Percentiles rank a stretch among this genome's conserved stretches.
phyloP scores from a whole-genome alignment of 2,329 filamentous ascomycete genomes.

The Fusarium sp. region DNA sequence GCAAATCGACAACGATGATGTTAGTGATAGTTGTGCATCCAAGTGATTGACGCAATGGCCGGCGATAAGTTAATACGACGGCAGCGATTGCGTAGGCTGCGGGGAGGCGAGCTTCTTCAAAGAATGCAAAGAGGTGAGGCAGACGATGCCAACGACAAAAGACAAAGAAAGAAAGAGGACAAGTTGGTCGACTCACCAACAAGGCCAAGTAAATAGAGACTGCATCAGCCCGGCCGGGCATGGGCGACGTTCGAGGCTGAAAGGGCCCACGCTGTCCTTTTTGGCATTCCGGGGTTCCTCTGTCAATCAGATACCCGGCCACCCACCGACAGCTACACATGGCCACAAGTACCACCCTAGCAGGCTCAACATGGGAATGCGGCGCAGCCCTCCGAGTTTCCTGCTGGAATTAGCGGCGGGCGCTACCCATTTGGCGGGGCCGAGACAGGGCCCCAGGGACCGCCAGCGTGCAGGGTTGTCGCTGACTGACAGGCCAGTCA shows the following conservation, averaged over 20 bases:
- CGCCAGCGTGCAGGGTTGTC: slow-evolving; percentile 3
- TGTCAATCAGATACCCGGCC: slow-evolving; percentile 34
- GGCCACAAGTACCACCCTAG: slow-evolving; percentile 34
- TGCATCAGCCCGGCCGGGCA: slow-evolving; percentile 22
- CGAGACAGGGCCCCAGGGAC: neutral
- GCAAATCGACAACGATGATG: slow-evolving; percentile 11
- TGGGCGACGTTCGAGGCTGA: slow-evolving; percentile 10
- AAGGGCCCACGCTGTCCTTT: slow-evolving; percentile 43
- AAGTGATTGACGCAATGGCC: slow-evolving; percentile 6
- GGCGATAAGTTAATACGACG: neutral
- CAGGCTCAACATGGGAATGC: neutral
- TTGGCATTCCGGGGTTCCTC: neutral
- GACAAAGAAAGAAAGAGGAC: slow-evolving; percentile 36
- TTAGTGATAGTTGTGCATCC: slow-evolving; percentile 23
- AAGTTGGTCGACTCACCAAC: slow-evolving; percentile 29
- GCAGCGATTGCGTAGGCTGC: neutral
- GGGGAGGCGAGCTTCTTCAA: neutral
- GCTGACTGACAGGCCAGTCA: slow-evolving; percentile 1
- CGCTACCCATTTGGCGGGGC: slow-evolving; percentile 29
- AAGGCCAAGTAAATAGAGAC: slow-evolving; percentile 28
- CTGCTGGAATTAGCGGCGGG: slow-evolving; percentile 37
- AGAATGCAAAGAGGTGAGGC: neutral
- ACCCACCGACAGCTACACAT: neutral
- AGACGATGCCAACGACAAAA: neutral
- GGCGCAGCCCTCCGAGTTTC: slow-evolving; percentile 9